Evolutionary conservation across 257 asterid genomes (phyloP), one percentile per base, ranked within the genome.

Genomic region (Plantago elongata): DNA sequence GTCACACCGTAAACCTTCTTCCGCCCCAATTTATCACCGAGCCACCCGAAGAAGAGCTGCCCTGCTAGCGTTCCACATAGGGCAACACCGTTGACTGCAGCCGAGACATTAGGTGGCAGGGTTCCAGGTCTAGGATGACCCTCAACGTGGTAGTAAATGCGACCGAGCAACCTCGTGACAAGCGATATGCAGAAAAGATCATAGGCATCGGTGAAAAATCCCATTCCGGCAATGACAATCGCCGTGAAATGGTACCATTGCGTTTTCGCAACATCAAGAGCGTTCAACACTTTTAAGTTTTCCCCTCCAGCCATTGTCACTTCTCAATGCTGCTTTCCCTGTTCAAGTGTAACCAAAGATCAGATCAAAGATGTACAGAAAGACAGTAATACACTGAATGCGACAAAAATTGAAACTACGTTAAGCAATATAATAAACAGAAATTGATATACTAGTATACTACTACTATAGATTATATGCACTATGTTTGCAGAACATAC

Each of bases 241-340:
- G 83, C 83, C 0, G 83, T 80, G 73, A 80, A 80, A 58, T 80
- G 85, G 66, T 79, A 79, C 82, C 59, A 79, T 62, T 79, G 85
- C 5, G 85, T 79, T 48, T 79, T 79, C 13, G 85, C 85, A 14
- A 46, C 66, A 50, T 80, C 85, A 5, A 80, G 59, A 0, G 85
- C 85, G 44, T 66, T 66, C 1, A 80, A 49, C n/a, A 80, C 83
- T 65, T 80, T 72, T 12, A 75, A 9, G 5, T 79, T 60, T 5
- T 75, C 27, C 27, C 27, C 71, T 10, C 57, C 60, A 0, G 68
- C 49, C 74, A 69, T 69, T 38, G 13, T 48, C 58, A 5, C 46
- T 5, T 51, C 17, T 43, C 46, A 29, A 11, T 13, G 48, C 42
- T 61, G 16, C 6, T 58, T 49, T 45, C 40, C 11, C 16, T 50